Conservation (phyloP, 2,329 filamentous ascomycete species). For the Cladosporium colombiae region DNA sequence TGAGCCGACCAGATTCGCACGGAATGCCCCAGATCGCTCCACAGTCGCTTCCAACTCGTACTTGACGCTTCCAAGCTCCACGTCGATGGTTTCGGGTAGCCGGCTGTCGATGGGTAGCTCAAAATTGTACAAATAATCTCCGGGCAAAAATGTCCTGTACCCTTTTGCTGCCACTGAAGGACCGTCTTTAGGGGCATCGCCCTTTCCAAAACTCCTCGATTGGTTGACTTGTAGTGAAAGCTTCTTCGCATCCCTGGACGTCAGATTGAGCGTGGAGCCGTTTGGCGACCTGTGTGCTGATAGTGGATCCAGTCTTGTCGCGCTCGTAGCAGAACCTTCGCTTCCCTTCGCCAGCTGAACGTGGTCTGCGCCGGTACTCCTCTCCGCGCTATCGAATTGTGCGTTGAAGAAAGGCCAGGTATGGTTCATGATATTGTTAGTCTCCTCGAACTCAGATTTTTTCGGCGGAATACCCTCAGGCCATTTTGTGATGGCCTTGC, state of each 20-base stretch:
- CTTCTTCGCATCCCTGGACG: slow-evolving; percentile 59
- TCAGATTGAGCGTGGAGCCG: slow-evolving; percentile 46
- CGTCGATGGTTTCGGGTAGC: slow-evolving; percentile 78
- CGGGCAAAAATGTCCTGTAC: slow-evolving; percentile 81
- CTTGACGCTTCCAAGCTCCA: slow-evolving; percentile 81
- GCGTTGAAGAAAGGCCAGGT: slow-evolving; percentile 92
- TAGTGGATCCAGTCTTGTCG: slow-evolving; percentile 36
- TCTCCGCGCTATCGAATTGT: slow-evolving; percentile 60
- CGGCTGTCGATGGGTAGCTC: slow-evolving; percentile 81
- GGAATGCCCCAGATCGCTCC: slow-evolving; percentile 85
- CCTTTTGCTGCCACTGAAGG: slow-evolving; percentile 70
- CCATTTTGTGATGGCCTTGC: slow-evolving; percentile 89
- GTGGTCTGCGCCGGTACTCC: slow-evolving; percentile 63
- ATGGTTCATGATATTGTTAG: slow-evolving; percentile 83
- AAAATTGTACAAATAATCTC: slow-evolving; percentile 73
- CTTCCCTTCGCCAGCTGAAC: slow-evolving; percentile 57
- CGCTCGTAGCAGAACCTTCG: slow-evolving; percentile 34
- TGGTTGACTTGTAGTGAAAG: slow-evolving; percentile 79
- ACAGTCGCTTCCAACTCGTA: slow-evolving; percentile 86
- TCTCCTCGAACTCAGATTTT: slow-evolving; percentile 80
- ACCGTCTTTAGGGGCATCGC: slow-evolving; percentile 60
- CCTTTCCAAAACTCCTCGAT: slow-evolving; percentile 81
- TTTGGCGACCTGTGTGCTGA: slow-evolving; percentile 37
- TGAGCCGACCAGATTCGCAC: slow-evolving; percentile 78
- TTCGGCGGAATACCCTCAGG: slow-evolving; percentile 89